These are phyloP conservation scores for Stenocarpella maydis DNA, from an alignment of 2,329 filamentous ascomycete genomes.

Conservation along the genomic window DNA sequence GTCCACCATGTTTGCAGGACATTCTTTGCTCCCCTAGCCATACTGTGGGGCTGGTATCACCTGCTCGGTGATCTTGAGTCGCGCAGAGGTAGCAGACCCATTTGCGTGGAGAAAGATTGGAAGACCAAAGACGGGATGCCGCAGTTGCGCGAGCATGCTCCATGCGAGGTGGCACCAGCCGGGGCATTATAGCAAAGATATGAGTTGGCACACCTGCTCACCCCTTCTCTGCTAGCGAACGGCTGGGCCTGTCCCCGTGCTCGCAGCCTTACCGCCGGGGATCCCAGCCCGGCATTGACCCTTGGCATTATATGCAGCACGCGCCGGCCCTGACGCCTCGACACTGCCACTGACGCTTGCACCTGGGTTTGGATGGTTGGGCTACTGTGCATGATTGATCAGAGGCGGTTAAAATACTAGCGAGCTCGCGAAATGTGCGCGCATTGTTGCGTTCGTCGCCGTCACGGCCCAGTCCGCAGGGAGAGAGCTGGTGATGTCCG, in stretches of 20 bases:
- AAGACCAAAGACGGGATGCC: slow-evolving; percentile 2
- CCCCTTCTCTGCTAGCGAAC: neutral
- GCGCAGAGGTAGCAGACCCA: neutral
- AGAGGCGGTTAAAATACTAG: slow-evolving; percentile 3
- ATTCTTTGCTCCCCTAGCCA: slow-evolving; percentile 16
- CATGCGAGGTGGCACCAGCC: neutral
- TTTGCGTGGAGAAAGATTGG: slow-evolving; percentile 1
- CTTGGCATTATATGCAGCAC: slow-evolving; percentile 24
- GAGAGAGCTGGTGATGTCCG: neutral
- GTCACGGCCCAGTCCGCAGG: neutral
- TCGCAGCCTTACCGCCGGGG: slow-evolving; percentile 13
- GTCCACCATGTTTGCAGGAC: slow-evolving; percentile 24
- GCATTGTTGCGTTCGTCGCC: neutral
- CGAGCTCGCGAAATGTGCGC: slow-evolving; percentile 9
- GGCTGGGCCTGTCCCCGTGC: slow-evolving; percentile 3
- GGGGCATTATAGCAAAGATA: neutral
- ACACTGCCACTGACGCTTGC: slow-evolving; percentile 23
- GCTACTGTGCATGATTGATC: slow-evolving; percentile 22
- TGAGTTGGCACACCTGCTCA: neutral
- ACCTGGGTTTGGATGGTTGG: slow-evolving; percentile 2
- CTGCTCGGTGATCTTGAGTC: slow-evolving; percentile 8
- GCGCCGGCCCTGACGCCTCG: neutral
- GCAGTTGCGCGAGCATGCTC: neutral
- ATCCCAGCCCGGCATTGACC: slow-evolving; percentile 20
- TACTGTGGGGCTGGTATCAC: slow-evolving; percentile 6